Percentiles rank a stretch among this genome's conserved stretches.
These are phyloP conservation scores for Serendipita sp. DNA, from an alignment of 768 basidiomycete genomes.

Conservation along the genomic window DNA sequence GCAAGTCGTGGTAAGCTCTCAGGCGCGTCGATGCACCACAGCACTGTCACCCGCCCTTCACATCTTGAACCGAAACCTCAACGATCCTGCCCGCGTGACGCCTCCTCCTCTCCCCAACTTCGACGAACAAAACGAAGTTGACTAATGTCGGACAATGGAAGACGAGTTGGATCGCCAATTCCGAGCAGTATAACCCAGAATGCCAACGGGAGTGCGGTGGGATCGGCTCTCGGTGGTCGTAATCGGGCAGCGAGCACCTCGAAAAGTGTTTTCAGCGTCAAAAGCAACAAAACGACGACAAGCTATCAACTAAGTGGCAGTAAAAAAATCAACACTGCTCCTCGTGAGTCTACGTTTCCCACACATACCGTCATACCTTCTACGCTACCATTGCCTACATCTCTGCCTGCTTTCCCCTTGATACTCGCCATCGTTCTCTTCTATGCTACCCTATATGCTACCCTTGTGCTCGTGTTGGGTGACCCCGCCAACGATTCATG, in stretches of 20 bases:
- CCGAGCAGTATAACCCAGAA: background rate
- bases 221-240: background rate
- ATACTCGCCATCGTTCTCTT: background rate
- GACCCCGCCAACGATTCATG: too few species aligned
- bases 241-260: slow-evolving; percentile 4
- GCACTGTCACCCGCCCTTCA: background rate
- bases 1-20: background rate
- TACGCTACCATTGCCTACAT: background rate
- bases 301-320: background rate
- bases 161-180: background rate
- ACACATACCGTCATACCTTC: background rate
- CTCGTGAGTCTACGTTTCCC: background rate
- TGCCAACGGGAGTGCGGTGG: background rate
- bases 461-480: too few species aligned
- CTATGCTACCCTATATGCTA: too few species aligned
- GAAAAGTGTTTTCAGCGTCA: slow-evolving; percentile 1
- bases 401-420: background rate
- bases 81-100: background rate
- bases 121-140: background rate
- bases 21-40: background rate
- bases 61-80: background rate
- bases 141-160: background rate
- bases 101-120: background rate
- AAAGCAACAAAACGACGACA: background rate
- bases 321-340: slow-evolving; percentile 3